Conservation (phyloP, 345 rosid species). For the Bruguiera sexangula region DNA sequence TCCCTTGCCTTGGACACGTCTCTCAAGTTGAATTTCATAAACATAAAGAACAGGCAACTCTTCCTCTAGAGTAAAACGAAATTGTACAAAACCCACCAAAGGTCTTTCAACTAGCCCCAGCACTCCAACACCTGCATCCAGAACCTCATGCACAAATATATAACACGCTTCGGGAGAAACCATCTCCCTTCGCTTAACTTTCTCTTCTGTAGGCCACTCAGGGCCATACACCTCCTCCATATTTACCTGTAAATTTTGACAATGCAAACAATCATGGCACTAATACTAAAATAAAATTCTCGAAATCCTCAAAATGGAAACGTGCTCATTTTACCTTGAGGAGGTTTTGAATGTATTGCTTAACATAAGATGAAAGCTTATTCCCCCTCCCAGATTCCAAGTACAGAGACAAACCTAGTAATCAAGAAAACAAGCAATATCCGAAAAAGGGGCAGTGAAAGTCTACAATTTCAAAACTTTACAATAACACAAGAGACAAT, state of each 20-base stretch:
- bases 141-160: constrained; percentile 45
- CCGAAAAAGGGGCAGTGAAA: neutral
- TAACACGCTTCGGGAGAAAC: constrained; percentile 68
- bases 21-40: constrained; percentile 79
- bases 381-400: constrained; percentile 70
- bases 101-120: constrained; percentile 11
- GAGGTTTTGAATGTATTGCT: constrained; percentile 54
- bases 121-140: constrained; percentile 24
- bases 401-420: constrained; percentile 52
- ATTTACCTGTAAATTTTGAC: constrained; percentile 42
- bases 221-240: constrained; percentile 71
- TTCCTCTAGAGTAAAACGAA: constrained; percentile 77
- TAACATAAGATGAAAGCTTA: constrained; percentile 50
- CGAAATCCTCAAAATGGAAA: neutral
- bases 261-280: neutral
- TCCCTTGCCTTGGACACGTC: constrained; percentile 68
- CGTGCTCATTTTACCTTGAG: constrained; percentile 42
- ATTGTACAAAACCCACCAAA: constrained; percentile 74
- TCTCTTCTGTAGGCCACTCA: constrained; percentile 74
- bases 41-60: constrained; percentile 78
- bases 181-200: constrained; percentile 78
- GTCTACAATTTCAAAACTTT: neutral
- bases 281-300: neutral
- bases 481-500: too few relatives aligned
- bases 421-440: constrained; percentile 3